A percentile compares a stretch with the other conserved stretches of the same genome.
Conservation (phyloP, 1,284 basidiomycete species). For the Cystobasidiaceae sp. region DNA sequence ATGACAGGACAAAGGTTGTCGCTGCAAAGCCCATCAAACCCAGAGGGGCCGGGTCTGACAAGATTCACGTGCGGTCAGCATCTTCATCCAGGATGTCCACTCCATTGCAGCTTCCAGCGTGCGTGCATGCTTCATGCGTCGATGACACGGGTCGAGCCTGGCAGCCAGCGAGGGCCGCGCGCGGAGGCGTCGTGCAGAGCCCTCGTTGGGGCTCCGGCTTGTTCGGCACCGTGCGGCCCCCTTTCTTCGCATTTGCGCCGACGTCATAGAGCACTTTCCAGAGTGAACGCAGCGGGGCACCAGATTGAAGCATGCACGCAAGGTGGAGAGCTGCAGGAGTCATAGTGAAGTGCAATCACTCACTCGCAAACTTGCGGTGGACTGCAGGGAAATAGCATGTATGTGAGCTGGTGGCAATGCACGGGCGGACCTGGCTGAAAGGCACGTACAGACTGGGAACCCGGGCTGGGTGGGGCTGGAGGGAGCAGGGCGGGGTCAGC, state of each 20-base stretch:
- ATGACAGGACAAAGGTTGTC: constrained; percentile 55
- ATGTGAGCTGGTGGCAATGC: not conserved
- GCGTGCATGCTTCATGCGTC: not conserved
- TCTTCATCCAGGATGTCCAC: too few species aligned
- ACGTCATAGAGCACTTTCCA: too few species aligned
- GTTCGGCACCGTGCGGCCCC: too few species aligned
- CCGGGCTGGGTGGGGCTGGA: constrained; percentile 27
- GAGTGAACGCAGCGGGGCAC: too few species aligned
- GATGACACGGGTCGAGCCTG: too few species aligned
- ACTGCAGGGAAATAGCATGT: constrained; percentile 4
- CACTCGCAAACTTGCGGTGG: constrained; percentile 27
- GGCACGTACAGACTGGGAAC: constrained; percentile 20
- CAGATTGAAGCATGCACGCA: too few species aligned
- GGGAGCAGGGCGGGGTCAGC: not conserved
- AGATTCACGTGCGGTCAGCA: not conserved
- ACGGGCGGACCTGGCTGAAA: not conserved
- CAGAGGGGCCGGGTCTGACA: constrained; percentile 54
- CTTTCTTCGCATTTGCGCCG: too few species aligned
- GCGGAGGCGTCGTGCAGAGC: too few species aligned
- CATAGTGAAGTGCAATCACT: not conserved
- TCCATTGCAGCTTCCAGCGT: too few species aligned
- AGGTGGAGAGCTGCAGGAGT: too few species aligned
- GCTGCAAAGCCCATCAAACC: constrained; percentile 52
- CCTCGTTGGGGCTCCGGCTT: too few species aligned
- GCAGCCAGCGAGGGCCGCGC: too few species aligned